Percentiles rank a stretch among this genome's conserved stretches.
Conservation (phyloP, 1,139 yeast species). For the Candida sp. region DNA sequence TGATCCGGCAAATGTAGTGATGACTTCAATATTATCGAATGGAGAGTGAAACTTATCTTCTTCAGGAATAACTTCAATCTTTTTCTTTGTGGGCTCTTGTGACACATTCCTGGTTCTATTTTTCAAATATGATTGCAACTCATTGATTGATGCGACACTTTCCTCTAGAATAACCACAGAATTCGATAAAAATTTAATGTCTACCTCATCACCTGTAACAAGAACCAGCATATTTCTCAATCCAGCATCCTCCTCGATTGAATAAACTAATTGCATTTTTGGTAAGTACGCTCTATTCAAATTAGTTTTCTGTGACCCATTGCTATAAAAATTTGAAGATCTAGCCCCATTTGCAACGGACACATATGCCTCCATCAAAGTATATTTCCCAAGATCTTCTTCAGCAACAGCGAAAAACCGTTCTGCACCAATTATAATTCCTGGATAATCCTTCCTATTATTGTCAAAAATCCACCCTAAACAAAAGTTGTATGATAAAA, state of each 20-base stretch:
- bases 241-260: conserved; percentile 29
- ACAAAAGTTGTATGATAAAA: conserved; percentile 65
- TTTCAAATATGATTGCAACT: conserved; percentile 36
- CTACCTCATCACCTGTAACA: conserved; percentile 65
- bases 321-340: conserved; percentile 49
- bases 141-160: conserved; percentile 39
- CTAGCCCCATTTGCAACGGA: conserved; percentile 63
- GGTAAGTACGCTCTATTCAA: conserved; percentile 68
- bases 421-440: conserved; percentile 76
- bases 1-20: conserved; percentile 67
- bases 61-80: conserved; percentile 13
- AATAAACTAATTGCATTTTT: conserved; percentile 57
- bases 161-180: conserved; percentile 48
- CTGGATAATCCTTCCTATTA: conserved; percentile 49
- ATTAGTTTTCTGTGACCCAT: conserved; percentile 40
- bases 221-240: conserved; percentile 35
- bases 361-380: conserved; percentile 60
- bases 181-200: conserved; percentile 57
- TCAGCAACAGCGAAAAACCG: conserved; percentile 62
- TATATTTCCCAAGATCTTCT: conserved; percentile 59
- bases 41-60: conserved; percentile 16
- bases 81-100: conserved; percentile 12
- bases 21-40: conserved; percentile 47
- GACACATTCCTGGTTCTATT: conserved; percentile 14
- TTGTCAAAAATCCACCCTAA: conserved; percentile 68